phyloP scores from a whole-genome alignment of 257 asterid species.

The Ehretia macrophylla region DNA sequence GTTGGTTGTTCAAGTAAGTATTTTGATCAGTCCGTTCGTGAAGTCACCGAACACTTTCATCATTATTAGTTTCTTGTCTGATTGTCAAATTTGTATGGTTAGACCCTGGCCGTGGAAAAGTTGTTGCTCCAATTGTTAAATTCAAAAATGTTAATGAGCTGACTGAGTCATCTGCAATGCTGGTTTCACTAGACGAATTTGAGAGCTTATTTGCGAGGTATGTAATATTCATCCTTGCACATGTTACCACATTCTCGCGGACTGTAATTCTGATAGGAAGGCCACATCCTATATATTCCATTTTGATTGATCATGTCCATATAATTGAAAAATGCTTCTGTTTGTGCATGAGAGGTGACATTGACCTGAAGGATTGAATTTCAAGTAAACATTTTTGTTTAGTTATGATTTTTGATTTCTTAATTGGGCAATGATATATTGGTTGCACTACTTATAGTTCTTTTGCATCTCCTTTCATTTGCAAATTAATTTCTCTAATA shows the following conservation, averaged over 20 bases:
- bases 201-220: conserved; percentile 73
- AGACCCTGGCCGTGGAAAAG: conserved; percentile 91
- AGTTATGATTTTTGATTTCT: background rate
- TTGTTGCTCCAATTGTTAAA: conserved; percentile 73
- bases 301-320: background rate
- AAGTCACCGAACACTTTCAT: background rate
- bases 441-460: too few species aligned
- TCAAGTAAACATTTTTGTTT: background rate
- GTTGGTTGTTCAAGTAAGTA: conserved; percentile 95
- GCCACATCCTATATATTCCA: background rate
- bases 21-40: conserved; percentile 12
- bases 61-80: conserved; percentile 15
- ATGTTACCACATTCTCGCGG: too few species aligned
- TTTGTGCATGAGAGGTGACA: background rate
- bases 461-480: too few species aligned
- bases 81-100: conserved; percentile 22
- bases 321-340: background rate
- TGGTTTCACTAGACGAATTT: conserved; percentile 69
- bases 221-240: conserved; percentile 14
- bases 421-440: too few species aligned
- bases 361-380: background rate
- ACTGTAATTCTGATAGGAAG: too few species aligned
- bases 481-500: too few species aligned
- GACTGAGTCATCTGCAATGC: conserved; percentile 52
- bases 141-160: conserved; percentile 46